Evolutionary conservation across 441 rosid genomes (phyloP).

Genomic region (Pelargonium exstipulatum): DNA sequence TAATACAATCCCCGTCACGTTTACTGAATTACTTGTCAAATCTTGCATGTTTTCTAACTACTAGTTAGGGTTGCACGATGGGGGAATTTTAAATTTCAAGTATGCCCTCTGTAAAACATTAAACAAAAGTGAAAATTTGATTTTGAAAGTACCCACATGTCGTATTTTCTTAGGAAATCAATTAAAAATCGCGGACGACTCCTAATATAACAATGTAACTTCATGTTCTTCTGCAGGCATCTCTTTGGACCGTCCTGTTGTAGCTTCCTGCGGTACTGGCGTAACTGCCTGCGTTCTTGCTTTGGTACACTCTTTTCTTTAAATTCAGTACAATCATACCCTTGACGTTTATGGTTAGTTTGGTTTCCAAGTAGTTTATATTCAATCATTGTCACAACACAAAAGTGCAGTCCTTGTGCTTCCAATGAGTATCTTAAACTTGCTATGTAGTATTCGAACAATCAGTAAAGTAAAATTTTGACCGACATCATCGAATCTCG

Average conservation of each 20-base stretch:
- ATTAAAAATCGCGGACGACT: neutral
- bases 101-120: no score
- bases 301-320: neutral
- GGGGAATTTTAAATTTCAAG: no score
- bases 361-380: no score
- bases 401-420: no score
- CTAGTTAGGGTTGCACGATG: no score
- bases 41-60: no score
- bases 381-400: no score
- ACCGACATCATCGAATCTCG: neutral
- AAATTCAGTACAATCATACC: neutral
- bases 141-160: neutral
- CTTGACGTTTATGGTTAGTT: neutral
- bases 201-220: neutral
- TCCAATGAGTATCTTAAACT: neutral
- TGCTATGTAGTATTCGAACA: neutral
- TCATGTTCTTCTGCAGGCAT: neutral
- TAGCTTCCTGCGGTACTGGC: constrained; percentile 6
- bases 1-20: no score
- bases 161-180: neutral
- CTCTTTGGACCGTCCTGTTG: constrained; percentile 8
- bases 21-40: no score
- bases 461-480: neutral
- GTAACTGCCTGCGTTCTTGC: constrained; percentile 9
- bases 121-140: no score